Percentiles rank a stretch among this genome's conserved stretches.
phyloP scores from a whole-genome alignment of 2,329 filamentous ascomycete genomes.

The Aspergillus sp. region DNA sequence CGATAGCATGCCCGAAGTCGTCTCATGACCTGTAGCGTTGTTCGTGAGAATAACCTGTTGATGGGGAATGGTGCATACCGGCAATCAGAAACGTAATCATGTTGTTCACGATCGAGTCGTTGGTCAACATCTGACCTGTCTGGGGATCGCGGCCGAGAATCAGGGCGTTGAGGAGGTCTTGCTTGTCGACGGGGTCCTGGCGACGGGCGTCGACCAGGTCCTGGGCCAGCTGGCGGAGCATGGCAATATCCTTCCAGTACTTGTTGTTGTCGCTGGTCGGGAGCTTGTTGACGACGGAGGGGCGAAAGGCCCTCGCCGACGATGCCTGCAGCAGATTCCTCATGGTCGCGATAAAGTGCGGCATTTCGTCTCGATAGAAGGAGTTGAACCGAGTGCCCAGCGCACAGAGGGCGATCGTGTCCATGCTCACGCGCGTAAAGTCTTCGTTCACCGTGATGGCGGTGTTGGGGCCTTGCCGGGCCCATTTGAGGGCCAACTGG shows the following conservation, averaged over 20 bases:
- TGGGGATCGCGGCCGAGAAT: slow-evolving; percentile 65
- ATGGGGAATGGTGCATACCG: slow-evolving; percentile 30
- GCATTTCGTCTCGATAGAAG: slow-evolving; percentile 66
- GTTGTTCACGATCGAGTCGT: slow-evolving; percentile 65
- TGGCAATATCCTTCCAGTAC: slow-evolving; percentile 31
- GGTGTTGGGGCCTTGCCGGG: slow-evolving; percentile 51
- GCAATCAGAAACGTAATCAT: slow-evolving; percentile 72
- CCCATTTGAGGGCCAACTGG: slow-evolving; percentile 44
- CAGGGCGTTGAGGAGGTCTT: slow-evolving; percentile 70
- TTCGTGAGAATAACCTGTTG: neutral
- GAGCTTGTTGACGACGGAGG: slow-evolving; percentile 47
- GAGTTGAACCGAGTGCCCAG: slow-evolving; percentile 74
- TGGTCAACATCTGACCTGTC: slow-evolving; percentile 64
- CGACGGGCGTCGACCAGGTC: slow-evolving; percentile 63
- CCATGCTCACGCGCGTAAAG: slow-evolving; percentile 70
- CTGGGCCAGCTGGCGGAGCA: slow-evolving; percentile 55
- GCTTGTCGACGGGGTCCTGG: slow-evolving; percentile 55
- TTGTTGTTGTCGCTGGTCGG: slow-evolving; percentile 33
- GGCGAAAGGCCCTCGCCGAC: slow-evolving; percentile 51
- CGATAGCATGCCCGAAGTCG: slow-evolving; percentile 65
- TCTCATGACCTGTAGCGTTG: slow-evolving; percentile 58
- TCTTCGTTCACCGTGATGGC: slow-evolving; percentile 64
- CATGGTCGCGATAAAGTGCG: slow-evolving; percentile 71
- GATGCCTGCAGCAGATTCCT: slow-evolving; percentile 60
- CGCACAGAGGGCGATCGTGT: slow-evolving; percentile 69